A percentile compares a stretch with the other conserved stretches of the same genome.
Conservation (phyloP, 2,329 filamentous ascomycete genomes). For the Coleophoma cylindrospora region DNA sequence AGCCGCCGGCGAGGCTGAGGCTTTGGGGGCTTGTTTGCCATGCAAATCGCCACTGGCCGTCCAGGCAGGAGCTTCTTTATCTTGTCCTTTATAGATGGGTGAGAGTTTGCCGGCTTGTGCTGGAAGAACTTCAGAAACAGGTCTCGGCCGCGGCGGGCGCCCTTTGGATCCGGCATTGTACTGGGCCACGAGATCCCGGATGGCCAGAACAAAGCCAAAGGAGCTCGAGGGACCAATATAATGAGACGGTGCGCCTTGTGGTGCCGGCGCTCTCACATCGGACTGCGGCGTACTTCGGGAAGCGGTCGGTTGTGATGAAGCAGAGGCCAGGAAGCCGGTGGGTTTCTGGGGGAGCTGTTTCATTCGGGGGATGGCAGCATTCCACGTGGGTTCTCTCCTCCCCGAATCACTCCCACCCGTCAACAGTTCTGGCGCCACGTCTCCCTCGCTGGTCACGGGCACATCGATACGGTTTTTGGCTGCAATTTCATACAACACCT, state of each 20-base stretch:
- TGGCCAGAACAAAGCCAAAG: constrained; percentile 23
- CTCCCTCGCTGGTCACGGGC: constrained; percentile 25
- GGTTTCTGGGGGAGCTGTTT: constrained; percentile 11
- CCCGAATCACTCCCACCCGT: neutral
- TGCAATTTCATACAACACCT: constrained; percentile 33
- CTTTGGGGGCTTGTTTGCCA: constrained; percentile 6
- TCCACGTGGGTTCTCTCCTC: neutral
- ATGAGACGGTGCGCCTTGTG: constrained; percentile 17
- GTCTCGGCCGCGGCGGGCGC: constrained; percentile 15
- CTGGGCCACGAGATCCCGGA: constrained; percentile 24
- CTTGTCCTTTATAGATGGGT: constrained; percentile 21
- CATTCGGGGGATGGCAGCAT: constrained; percentile 9
- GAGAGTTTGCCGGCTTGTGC: constrained; percentile 23
- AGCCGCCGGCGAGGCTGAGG: constrained; percentile 6
- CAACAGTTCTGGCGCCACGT: constrained; percentile 18
- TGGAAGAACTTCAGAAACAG: constrained; percentile 20
- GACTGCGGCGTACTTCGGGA: constrained; percentile 13
- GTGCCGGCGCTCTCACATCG: constrained; percentile 19
- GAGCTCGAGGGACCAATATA: constrained; percentile 26
- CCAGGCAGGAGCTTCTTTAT: constrained; percentile 17
- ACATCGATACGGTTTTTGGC: constrained; percentile 31
- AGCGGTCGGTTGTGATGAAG: neutral
- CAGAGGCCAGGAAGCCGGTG: constrained; percentile 7
- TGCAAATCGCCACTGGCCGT: constrained; percentile 1
- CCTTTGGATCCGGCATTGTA: constrained; percentile 17